phyloP scores from a whole-genome alignment of 257 asterid genomes.

The Salvia miltiorrhiza region DNA sequence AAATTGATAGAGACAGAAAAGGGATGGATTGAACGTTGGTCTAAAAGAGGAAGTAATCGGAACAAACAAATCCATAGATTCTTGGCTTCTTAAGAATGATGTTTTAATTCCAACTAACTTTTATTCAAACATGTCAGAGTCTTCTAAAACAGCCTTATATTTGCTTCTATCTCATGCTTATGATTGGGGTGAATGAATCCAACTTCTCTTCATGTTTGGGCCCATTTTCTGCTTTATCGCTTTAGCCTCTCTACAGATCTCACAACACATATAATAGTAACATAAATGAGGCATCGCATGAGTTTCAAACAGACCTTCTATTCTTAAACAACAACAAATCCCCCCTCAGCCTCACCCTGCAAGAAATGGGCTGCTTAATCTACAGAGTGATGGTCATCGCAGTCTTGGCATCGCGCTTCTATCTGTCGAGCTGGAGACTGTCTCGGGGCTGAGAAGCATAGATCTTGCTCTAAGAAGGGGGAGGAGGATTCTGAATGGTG shows the following conservation, averaged over 20 bases:
- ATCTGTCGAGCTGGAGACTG: slow-evolving; percentile 37
- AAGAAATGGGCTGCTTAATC: slow-evolving; percentile 46
- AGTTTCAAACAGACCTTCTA: slow-evolving; percentile 20
- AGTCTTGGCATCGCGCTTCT: slow-evolving; percentile 39
- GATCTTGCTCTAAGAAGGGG: slow-evolving; percentile 49
- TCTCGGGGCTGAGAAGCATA: slow-evolving; percentile 38
- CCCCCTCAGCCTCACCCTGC: slow-evolving; percentile 15
- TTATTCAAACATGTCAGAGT: slow-evolving; percentile 82
- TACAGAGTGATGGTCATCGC: slow-evolving; percentile 32
- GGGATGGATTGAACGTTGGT: slow-evolving; percentile 40
- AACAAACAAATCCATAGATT: slow-evolving; percentile 45
- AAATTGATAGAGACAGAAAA: slow-evolving; percentile 12
- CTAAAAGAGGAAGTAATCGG: slow-evolving; percentile 52
- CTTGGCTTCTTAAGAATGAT: slow-evolving; percentile 77
- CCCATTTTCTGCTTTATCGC: slow-evolving; percentile 47
- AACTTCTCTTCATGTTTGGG: slow-evolving; percentile 43
- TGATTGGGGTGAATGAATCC: slow-evolving; percentile 81
- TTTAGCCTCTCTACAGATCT: slow-evolving; percentile 31
- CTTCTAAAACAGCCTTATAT: slow-evolving; percentile 78
- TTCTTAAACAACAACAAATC: slow-evolving; percentile 7
- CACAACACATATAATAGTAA: slow-evolving; percentile 19
- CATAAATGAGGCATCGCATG: not conserved
- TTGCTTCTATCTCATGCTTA: slow-evolving; percentile 52
- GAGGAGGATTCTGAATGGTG: slow-evolving; percentile 36
- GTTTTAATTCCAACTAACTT: slow-evolving; percentile 37